Evolutionary conservation across 768 basidiomycete genomes (phyloP).

Genomic region (Fomitopsis pulvina): DNA sequence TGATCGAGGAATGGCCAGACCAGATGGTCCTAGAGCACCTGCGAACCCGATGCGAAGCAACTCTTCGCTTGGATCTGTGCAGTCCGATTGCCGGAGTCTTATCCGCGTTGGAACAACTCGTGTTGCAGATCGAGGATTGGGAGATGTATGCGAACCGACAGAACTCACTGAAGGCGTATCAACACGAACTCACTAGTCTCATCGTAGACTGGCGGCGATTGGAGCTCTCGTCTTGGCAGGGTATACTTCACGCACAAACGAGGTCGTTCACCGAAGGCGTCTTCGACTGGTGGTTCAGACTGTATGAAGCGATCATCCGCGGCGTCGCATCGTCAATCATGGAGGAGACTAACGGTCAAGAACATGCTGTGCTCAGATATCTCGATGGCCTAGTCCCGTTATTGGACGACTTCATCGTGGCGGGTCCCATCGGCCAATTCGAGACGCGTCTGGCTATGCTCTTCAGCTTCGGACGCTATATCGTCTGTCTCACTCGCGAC

Average conservation of each 20-base stretch:
- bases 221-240: slow-evolving; percentile 85
- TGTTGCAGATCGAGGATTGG: slow-evolving; percentile 91
- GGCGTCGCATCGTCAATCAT: slow-evolving; percentile 48
- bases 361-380: slow-evolving; percentile 39
- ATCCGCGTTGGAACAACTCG: slow-evolving; percentile 75
- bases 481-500: slow-evolving; percentile 28
- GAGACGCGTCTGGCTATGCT: slow-evolving; percentile 60
- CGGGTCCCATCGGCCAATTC: slow-evolving; percentile 83
- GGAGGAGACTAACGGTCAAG: slow-evolving; percentile 27
- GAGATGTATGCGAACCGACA: slow-evolving; percentile 92
- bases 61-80: slow-evolving; percentile 53
- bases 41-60: slow-evolving; percentile 55
- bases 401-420: slow-evolving; percentile 70
- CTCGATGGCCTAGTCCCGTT: slow-evolving; percentile 65
- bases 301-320: slow-evolving; percentile 74
- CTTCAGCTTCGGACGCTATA: slow-evolving; percentile 54
- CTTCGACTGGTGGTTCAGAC: slow-evolving; percentile 84
- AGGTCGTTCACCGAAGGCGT: slow-evolving; percentile 34
- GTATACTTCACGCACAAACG: slow-evolving; percentile 67
- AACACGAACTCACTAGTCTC: slow-evolving; percentile 55
- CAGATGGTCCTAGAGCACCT: slow-evolving; percentile 95
- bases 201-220: slow-evolving; percentile 89
- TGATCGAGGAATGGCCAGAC: slow-evolving; percentile 88
- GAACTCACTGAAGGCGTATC: slow-evolving; percentile 69
- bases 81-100: slow-evolving; percentile 81